Percentiles rank a stretch among this genome's conserved stretches.
Evolutionary conservation across 2,329 filamentous ascomycete species (phyloP).

Genomic region (Xylariaceae sp.): DNA sequence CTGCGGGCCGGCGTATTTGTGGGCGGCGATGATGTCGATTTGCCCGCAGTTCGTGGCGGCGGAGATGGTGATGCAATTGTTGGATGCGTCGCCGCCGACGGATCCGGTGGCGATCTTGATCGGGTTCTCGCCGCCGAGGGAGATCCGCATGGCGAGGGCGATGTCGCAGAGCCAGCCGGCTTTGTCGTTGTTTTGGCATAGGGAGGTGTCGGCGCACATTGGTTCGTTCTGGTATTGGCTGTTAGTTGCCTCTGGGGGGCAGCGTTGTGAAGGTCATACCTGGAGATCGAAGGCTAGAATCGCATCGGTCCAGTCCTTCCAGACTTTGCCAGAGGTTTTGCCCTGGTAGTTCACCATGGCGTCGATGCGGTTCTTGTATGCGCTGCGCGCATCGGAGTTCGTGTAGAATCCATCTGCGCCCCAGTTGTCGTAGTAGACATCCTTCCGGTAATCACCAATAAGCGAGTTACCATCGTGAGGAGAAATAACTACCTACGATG

Average conservation of each 20-base stretch:
- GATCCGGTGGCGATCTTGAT: constrained; percentile 31
- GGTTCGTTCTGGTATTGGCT: constrained; percentile 28
- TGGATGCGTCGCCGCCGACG: constrained; percentile 29
- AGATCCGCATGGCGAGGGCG: constrained; percentile 23
- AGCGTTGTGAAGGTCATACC: constrained; percentile 3
- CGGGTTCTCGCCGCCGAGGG: constrained; percentile 24
- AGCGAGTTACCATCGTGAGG: constrained; percentile 30
- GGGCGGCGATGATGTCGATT: constrained; percentile 28
- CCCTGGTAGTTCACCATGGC: constrained; percentile 32
- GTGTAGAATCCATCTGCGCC: constrained; percentile 28
- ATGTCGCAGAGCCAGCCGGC: constrained; percentile 30
- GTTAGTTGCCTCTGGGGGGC: not conserved
- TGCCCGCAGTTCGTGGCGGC: constrained; percentile 25
- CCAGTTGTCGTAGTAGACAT: constrained; percentile 18
- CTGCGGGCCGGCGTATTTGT: constrained; percentile 24
- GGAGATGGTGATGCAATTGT: constrained; percentile 27
- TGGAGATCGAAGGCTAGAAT: constrained; percentile 34
- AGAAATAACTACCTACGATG: constrained; percentile 23
- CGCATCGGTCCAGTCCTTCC: constrained; percentile 31
- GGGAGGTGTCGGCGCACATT: constrained; percentile 22
- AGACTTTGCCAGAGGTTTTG: constrained; percentile 26
- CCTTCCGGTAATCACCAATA: constrained; percentile 17
- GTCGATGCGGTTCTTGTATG: constrained; percentile 28
- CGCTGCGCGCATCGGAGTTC: constrained; percentile 25
- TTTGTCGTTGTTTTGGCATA: constrained; percentile 21